These are phyloP conservation scores for Cyberlindnera euphorbiae DNA, from an alignment of 805 yeast species.

Conservation along the genomic window DNA sequence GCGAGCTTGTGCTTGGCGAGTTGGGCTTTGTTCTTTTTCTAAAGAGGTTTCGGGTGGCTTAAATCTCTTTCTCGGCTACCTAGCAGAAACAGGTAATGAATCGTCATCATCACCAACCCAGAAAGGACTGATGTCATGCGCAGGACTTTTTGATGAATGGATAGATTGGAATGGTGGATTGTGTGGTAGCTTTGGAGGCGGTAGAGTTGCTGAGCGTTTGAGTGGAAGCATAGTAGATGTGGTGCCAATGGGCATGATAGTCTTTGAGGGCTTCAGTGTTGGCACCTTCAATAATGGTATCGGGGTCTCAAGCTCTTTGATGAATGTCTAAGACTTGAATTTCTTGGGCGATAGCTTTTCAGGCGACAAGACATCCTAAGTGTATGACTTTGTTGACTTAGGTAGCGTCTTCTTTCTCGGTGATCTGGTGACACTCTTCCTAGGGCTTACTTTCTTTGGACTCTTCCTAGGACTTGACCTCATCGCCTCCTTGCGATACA, in stretches of 20 bases:
- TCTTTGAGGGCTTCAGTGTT: neutral
- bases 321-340: neutral
- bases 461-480: constrained; percentile 1
- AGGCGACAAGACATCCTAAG: constrained; percentile 4
- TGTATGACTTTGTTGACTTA: neutral
- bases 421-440: constrained; percentile 1
- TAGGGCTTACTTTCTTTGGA: constrained; percentile 1
- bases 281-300: neutral
- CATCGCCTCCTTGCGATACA: neutral
- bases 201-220: neutral
- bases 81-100: neutral
- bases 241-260: neutral
- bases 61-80: no score
- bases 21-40: no score
- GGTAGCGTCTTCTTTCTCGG: constrained; percentile 6
- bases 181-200: no score
- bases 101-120: neutral
- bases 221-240: neutral
- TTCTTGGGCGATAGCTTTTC: constrained; percentile 3
- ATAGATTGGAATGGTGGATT: no score
- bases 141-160: no score
- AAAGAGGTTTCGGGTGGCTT: no score
- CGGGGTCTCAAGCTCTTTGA: neutral
- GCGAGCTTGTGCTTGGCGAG: no score
- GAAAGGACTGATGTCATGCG: no score